Evolutionary conservation across 2,329 filamentous ascomycete genomes (phyloP).

Genomic region (Aspergillus intermedius): DNA sequence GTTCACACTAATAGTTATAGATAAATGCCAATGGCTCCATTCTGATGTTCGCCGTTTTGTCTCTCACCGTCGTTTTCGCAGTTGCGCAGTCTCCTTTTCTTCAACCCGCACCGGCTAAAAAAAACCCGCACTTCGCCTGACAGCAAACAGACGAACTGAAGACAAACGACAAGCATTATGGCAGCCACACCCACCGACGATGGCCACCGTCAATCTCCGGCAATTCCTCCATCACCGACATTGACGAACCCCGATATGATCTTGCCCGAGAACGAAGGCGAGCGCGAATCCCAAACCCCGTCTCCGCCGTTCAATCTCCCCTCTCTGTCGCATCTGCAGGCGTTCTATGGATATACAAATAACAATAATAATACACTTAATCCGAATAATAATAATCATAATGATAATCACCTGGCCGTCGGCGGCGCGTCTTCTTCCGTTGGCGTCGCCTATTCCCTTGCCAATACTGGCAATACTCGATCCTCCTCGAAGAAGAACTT

Average conservation of each 20-base stretch:
- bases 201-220: conserved; percentile 10
- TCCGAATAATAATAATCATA: neutral
- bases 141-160: too few species aligned
- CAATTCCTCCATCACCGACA: conserved; percentile 66
- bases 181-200: too few species aligned
- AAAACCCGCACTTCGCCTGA: too few species aligned
- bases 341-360: conserved; percentile 20
- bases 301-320: conserved; percentile 48
- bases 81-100: too few species aligned
- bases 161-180: too few species aligned
- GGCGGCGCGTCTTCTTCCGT: neutral
- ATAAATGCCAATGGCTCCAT: too few species aligned
- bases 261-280: conserved; percentile 64
- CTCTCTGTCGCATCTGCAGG: conserved; percentile 38
- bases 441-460: conserved; percentile 1
- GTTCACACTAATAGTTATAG: too few species aligned
- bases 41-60: too few species aligned
- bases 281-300: conserved; percentile 41
- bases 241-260: conserved; percentile 95
- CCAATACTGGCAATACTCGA: conserved; percentile 2
- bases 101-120: too few species aligned
- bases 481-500: conserved; percentile 24
- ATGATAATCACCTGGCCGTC: neutral
- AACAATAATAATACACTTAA: neutral
- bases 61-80: too few species aligned